Base-by-base conservation (phyloP, 805 yeast species). In the Suhomyces sp. region DNA sequence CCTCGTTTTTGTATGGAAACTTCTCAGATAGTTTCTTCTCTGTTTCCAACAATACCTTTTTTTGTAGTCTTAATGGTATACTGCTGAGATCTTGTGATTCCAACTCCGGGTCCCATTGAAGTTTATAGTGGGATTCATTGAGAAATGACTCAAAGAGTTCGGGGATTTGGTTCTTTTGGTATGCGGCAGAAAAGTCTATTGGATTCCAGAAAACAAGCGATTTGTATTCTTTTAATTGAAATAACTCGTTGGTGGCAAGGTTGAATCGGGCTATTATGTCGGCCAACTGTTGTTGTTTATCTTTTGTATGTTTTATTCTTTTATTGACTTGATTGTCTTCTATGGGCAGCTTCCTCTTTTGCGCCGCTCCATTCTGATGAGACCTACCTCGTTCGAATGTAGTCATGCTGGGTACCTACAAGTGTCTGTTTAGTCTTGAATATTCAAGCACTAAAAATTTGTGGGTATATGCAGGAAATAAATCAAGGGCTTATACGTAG, bases 121-220 rank as follows among this genome's bases (percentile, higher is more conserved):
- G 58, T 46, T 60, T 58, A 52, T 62, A 64, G 2, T 62, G 53
- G 39, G 66, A 62, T 25, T 66, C 55, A 13, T 65, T 60, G 12
- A 67, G 48, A 49, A 71, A 73, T 29, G 62, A 60, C 43, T 69
- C 70, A 50, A 62, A 69, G 15, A 66, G 58, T 46, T 67, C 76
- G 4, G 76, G 72, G 31, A 68, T 55, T 15, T 66, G 71, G 10
- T 60, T 27, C 25, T 57, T 58, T 46, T 8, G 58, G 13, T 33
- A 35, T 41, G 53, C 50, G 10, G 44, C 20, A 3, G 70, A 67
- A 54, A 69, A 69, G 48, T 69, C 81, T 48, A 63, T 10, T 0
- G 91, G 91, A 56, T 85, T 79, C 79, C 84, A 87, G 17, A 80
- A 81, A 0, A 77, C 80, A 43, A 86, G 63, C 0, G 89, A 82